phyloP scores from a whole-genome alignment of 352 stramenopile genomes.

The Pythium insidiosum region DNA sequence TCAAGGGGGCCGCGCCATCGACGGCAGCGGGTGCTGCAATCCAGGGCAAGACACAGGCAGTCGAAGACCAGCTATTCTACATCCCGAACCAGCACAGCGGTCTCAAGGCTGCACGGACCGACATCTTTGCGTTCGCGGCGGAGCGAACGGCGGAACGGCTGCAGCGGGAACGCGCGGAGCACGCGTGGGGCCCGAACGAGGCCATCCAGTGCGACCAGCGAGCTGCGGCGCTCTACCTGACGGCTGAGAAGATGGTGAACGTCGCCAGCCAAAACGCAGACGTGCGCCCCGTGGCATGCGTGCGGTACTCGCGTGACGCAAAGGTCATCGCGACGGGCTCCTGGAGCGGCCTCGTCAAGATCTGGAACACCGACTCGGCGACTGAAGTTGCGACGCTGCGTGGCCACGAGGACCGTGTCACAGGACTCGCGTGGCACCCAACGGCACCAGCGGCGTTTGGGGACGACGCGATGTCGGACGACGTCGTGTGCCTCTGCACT shows the following conservation, averaged over 20 bases:
- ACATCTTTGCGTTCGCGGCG: constrained; percentile 78
- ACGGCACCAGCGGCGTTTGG: constrained; percentile 30
- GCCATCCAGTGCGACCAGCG: constrained; percentile 44
- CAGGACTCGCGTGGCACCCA: constrained; percentile 81
- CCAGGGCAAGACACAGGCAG: constrained; percentile 9
- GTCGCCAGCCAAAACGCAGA: constrained; percentile 94
- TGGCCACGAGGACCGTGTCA: constrained; percentile 85
- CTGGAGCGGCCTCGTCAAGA: constrained; percentile 91
- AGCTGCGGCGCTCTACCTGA: constrained; percentile 77
- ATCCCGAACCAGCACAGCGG: constrained; percentile 63
- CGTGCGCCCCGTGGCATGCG: constrained; percentile 80
- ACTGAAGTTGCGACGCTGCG: constrained; percentile 67
- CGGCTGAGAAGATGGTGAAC: constrained; percentile 68
- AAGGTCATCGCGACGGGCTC: constrained; percentile 83
- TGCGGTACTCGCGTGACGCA: constrained; percentile 56
- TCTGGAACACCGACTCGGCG: constrained; percentile 86
- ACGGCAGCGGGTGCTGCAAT: constrained; percentile 45
- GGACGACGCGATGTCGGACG: constrained; percentile 48
- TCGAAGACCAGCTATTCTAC: constrained; percentile 82
- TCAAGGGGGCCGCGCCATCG: constrained; percentile 25
- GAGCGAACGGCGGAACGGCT: constrained; percentile 47
- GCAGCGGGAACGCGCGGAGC: constrained; percentile 39
- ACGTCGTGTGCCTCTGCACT: constrained; percentile 64
- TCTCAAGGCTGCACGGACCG: constrained; percentile 78
- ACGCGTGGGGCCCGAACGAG: constrained; percentile 27